Conservation (phyloP, 2,329 filamentous ascomycete species). For the Talaromyces sp. region DNA sequence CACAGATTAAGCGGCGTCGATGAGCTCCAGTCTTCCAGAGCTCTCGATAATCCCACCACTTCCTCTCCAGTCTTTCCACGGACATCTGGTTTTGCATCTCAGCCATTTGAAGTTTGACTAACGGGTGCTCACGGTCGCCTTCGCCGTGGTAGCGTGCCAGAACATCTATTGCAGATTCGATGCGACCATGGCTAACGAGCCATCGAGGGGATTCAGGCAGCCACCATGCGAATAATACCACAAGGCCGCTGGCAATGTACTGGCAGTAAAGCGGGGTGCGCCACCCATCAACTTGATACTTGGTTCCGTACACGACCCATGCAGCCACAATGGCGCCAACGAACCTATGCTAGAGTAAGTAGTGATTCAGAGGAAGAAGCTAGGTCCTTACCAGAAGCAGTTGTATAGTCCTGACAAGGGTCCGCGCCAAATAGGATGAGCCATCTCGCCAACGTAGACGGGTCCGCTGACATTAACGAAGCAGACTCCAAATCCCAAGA, state of each 20-base stretch:
- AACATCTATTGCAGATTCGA: conserved; percentile 57
- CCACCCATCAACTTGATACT: too few species aligned
- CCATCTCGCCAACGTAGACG: conserved; percentile 49
- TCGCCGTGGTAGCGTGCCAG: conserved; percentile 62
- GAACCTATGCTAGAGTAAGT: too few species aligned
- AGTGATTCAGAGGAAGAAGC: too few species aligned
- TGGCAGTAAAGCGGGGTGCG: too few species aligned
- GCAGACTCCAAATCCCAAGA: conserved; percentile 55
- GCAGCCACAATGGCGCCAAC: conserved; percentile 12
- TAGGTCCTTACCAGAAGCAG: conserved; percentile 44
- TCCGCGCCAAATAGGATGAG: neutral
- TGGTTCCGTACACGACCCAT: conserved; percentile 12
- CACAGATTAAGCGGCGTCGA: conserved; percentile 33
- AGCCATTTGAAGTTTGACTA: conserved; percentile 38
- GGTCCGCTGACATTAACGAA: conserved; percentile 58
- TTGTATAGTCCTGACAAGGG: neutral
- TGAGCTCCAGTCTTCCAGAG: conserved; percentile 28
- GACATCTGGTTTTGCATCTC: conserved; percentile 35
- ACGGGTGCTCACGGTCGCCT: conserved; percentile 52
- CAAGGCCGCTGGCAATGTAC: conserved; percentile 26
- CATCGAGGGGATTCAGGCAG: conserved; percentile 64
- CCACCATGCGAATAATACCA: conserved; percentile 58
- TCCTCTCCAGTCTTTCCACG: conserved; percentile 27
- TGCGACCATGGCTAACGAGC: conserved; percentile 18
- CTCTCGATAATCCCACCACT: conserved; percentile 34